Conservation (phyloP, 106 monocot genomes). For the Apostasia ramifera region DNA sequence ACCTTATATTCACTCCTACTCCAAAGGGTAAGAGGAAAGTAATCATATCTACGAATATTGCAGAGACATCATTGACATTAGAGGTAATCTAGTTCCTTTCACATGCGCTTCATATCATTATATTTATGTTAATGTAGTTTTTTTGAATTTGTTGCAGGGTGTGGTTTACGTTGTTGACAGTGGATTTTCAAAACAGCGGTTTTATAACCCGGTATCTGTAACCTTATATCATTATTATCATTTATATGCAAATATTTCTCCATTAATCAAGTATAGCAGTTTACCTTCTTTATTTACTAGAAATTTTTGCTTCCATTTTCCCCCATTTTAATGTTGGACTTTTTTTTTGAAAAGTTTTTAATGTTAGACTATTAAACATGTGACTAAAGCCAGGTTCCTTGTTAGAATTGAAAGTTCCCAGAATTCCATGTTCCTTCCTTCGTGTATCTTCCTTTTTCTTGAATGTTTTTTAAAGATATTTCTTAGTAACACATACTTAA, state of each 20-base stretch:
- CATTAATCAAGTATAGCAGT: neutral
- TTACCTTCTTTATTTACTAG: neutral
- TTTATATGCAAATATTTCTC: too few relatives aligned
- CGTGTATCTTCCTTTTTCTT: neutral
- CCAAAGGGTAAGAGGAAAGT: constrained; percentile 94
- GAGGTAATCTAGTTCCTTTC: constrained; percentile 40
- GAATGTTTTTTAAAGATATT: neutral
- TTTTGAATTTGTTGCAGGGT: constrained; percentile 39
- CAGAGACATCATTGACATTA: constrained; percentile 94
- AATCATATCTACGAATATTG: constrained; percentile 97
- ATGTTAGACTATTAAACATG: neutral
- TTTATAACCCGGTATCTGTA: constrained; percentile 77
- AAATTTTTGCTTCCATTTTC: neutral
- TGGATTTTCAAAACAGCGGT: constrained; percentile 92
- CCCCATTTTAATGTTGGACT: neutral
- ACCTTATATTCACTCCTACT: constrained; percentile 82
- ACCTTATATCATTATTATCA: too few relatives aligned
- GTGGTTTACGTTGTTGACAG: constrained; percentile 82
- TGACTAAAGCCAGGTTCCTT: too few relatives aligned
- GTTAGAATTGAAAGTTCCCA: too few relatives aligned
- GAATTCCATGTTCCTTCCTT: too few relatives aligned
- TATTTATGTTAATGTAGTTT: neutral
- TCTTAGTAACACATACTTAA: neutral
- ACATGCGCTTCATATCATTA: neutral
- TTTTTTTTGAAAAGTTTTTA: neutral